Conservation (phyloP, 306 rosid species). For the Hylodesmum podocarpum region DNA sequence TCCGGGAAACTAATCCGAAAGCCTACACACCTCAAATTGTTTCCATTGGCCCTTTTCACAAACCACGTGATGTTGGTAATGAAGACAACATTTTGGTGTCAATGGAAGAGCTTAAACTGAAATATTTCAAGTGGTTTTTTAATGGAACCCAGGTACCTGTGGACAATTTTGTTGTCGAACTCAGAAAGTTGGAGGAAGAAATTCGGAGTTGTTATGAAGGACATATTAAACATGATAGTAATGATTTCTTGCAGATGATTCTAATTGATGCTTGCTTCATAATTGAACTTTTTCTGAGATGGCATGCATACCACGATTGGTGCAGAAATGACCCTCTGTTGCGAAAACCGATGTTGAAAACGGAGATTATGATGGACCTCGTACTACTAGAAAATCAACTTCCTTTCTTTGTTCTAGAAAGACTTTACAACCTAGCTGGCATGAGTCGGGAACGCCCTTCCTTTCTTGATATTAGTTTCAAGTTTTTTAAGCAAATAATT, state of each 20-base stretch:
- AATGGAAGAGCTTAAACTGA: neutral
- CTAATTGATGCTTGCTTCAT: constrained; percentile 23
- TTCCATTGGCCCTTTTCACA: neutral
- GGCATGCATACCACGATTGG: neutral
- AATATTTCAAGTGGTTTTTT: neutral
- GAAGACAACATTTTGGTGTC: neutral
- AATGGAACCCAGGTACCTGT: neutral
- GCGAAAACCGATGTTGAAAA: neutral
- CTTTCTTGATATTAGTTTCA: neutral
- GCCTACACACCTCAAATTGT: neutral
- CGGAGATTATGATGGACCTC: neutral
- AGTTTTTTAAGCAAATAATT: neutral
- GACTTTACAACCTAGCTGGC: neutral
- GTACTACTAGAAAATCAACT: neutral
- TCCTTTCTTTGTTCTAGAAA: neutral
- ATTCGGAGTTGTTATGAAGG: neutral
- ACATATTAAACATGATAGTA: neutral
- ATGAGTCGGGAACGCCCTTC: neutral
- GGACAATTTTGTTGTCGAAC: neutral
- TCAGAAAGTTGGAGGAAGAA: neutral
- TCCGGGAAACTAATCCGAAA: neutral
- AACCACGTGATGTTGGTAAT: neutral
- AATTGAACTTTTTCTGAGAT: neutral
- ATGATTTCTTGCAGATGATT: constrained; percentile 18
- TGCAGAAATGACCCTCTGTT: neutral